phyloP scores from a whole-genome alignment of 2,329 filamentous ascomycete species.

The Ceratocystis eucalypticola region DNA sequence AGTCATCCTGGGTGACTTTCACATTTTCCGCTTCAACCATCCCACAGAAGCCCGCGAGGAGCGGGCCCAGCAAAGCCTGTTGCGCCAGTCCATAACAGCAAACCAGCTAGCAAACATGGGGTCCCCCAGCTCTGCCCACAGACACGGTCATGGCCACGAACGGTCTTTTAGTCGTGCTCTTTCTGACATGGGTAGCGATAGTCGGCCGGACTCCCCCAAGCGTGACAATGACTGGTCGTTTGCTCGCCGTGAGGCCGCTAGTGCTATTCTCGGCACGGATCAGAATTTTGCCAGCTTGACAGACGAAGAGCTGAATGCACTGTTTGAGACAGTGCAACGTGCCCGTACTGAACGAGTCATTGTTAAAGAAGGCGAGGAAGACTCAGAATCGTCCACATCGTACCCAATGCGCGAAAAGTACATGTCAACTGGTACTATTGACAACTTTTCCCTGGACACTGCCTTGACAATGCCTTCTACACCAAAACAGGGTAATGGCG shows the following conservation, averaged over 20 bases:
- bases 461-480: slow-evolving; percentile 89
- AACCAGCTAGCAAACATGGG: slow-evolving; percentile 43
- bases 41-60: slow-evolving; percentile 91
- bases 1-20: slow-evolving; percentile 92
- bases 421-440: slow-evolving; percentile 82
- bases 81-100: slow-evolving; percentile 54
- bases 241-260: slow-evolving; percentile 83
- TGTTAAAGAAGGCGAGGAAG: slow-evolving; percentile 68
- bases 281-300: slow-evolving; percentile 82
- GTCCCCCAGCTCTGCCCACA: slow-evolving; percentile 8
- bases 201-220: slow-evolving; percentile 61
- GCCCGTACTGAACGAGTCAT: slow-evolving; percentile 64
- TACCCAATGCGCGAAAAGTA: slow-evolving; percentile 89
- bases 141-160: slow-evolving; percentile 51
- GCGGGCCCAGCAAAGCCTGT: slow-evolving; percentile 56
- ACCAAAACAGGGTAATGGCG: slow-evolving; percentile 47
- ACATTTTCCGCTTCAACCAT: slow-evolving; percentile 97
- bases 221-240: slow-evolving; percentile 91
- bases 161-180: slow-evolving; percentile 63
- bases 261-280: slow-evolving; percentile 75
- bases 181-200: slow-evolving; percentile 61
- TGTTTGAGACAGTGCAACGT: slow-evolving; percentile 88
- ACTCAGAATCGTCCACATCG: slow-evolving; percentile 77
- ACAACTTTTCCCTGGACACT: slow-evolving; percentile 93
- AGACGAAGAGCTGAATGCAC: slow-evolving; percentile 82